Evolutionary conservation across 2,329 filamentous ascomycete species (phyloP), one percentile per base, ranked within the genome.

Genomic region (Aspergillus fischeri): DNA sequence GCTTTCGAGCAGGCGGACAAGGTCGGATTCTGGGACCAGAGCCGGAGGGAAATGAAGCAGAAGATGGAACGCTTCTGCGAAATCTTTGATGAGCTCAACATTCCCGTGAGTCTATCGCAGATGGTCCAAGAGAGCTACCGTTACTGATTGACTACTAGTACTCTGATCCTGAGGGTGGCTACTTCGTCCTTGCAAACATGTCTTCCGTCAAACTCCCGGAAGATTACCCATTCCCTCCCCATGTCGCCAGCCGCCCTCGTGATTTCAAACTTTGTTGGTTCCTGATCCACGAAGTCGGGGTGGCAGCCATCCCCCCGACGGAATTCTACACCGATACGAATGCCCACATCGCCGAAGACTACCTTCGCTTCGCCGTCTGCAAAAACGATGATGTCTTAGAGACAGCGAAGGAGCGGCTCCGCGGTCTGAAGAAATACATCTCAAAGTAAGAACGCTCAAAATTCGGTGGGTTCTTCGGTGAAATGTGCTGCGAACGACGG

Each of bases 211-310:
- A 89, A 71, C 73, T 99, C 4, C 94, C 94, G 0, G 82, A 82
- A 4, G 86, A 87, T 71, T 99, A 97, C 73, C 84, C 88, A 0
- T 97, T 97, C 80, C 94, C 94, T 28, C 81, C 87, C 1, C 91
- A 97, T 70, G 93, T 99, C 38, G 90, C 89, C 14, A 86, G 82
- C 68, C 85, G 94, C 1, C 91, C 94, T 25, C 83, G 94, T 29
- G 94, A 99, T 73, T 99, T 97, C 78, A 91, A 96, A 80, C 83
- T 99, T 49, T 86, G 87, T 38, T 99, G 93, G 93, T 97, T 97
- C 78, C 77, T 97, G 67, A 99, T 99, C 75, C 92, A 92, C 73
- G 93, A 99, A 78, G 81, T 99, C 21, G 94, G 94, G 9, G 91
- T 99, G 28, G 94, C 94, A 2, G 92, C 93, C 8, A 97, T 99